Evolutionary conservation across 768 basidiomycete species (phyloP), one percentile per base, ranked within the genome.

Genomic region (Mycena kentingensis): DNA sequence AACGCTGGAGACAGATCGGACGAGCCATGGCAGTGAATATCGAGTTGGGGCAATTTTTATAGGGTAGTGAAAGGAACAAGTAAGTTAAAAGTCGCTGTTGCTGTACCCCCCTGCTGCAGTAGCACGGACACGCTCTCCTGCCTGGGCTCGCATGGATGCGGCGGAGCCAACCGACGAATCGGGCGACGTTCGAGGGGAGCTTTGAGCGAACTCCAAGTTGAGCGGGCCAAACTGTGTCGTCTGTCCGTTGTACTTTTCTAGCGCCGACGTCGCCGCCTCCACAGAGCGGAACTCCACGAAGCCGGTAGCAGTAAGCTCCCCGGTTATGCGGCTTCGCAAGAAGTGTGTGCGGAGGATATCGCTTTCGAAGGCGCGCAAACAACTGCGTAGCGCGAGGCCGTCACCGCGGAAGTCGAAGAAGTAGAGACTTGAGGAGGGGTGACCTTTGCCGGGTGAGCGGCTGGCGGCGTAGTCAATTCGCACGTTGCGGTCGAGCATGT

Each of bases 241-340:
- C 12, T 57, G 56, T 38, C 75, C 76, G 60, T 76, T 70, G 22
- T 82, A 61, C 28, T 65, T 63, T 8, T 73, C 59, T 56, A 84
- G 65, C 2, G 78, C 85, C 52, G 75, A 68, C 29, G 73, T 73
- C 7, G 85, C 81, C 4, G 65, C 51, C n/a, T 77, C 69, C 42
- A 74, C 65, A 49, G 64, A 60, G 41, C 56, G 67, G 63, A 87
- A 85, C 54, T 82, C 75, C 49, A 87, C 63, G 67, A 84, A 87
- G 22, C 77, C 82, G 3, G 58, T 67, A 5, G 67, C 65, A n/a
- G 51, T 62, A 10, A 52, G 51, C 15, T 60, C 61, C 24, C 72
- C 70, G 0, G 65, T 71, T 21, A 67, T 53, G n/a, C 50, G 64
- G 53, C 66, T 62, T 54, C 69, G 72, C 55, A 73, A 37, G 48